Conservation (phyloP, 1,139 yeast genomes). For the Blastobotrys aristatus region DNA sequence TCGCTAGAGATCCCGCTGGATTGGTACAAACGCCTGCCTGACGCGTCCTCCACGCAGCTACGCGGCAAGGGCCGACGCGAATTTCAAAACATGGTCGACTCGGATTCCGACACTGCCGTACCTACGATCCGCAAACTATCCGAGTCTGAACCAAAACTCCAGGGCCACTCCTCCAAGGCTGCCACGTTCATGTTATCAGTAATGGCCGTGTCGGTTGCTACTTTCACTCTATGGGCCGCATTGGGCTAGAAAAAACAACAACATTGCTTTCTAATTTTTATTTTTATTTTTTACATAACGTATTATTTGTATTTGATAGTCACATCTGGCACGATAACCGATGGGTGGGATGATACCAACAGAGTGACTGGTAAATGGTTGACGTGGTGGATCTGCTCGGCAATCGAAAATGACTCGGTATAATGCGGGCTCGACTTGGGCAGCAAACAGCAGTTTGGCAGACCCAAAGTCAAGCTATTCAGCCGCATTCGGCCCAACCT, state of each 20-base stretch:
- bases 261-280: background rate
- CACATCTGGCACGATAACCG: slow-evolving; percentile 2
- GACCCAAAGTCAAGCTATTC: background rate
- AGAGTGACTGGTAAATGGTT: slow-evolving; percentile 1
- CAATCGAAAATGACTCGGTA: background rate
- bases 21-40: background rate
- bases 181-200: background rate
- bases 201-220: background rate
- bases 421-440: background rate
- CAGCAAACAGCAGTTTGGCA: slow-evolving; percentile 1
- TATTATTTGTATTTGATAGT: slow-evolving; percentile 2
- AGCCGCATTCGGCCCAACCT: background rate
- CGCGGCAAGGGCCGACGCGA: background rate
- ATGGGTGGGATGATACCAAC: background rate
- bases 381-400: slow-evolving; percentile 1
- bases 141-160: no score
- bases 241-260: no score
- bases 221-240: slow-evolving; percentile 1
- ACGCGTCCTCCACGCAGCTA: background rate
- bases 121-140: no score
- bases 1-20: slow-evolving; percentile 16
- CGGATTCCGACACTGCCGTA: no score
- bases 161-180: no score
- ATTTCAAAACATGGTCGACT: no score
- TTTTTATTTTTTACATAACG: background rate